Percentiles rank a stretch among this genome's conserved stretches.
Evolutionary conservation across 192 early-diverging fungal genomes (phyloP).

Genomic region (Coemansia sp.): DNA sequence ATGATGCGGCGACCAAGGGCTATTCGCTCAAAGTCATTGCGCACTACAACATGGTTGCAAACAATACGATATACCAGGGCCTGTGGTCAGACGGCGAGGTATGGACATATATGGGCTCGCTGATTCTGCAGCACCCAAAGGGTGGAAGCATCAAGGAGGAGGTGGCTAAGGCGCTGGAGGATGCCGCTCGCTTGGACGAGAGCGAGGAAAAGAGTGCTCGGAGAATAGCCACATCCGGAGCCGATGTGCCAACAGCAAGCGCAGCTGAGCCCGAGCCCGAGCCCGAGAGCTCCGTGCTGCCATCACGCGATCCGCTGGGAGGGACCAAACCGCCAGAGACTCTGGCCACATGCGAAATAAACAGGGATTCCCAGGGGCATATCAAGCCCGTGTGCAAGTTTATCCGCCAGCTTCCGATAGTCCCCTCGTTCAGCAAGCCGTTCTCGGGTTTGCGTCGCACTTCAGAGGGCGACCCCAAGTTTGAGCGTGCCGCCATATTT

Average conservation of each 20-base stretch:
- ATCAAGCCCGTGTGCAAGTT: conserved; percentile 45
- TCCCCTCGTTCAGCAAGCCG: conserved; percentile 29
- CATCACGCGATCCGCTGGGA: conserved; percentile 19
- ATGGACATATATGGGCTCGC: conserved; percentile 50
- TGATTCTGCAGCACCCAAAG: conserved; percentile 44
- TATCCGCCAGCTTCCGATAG: conserved; percentile 40
- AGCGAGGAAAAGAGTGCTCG: not conserved
- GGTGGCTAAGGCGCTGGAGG: conserved; percentile 33
- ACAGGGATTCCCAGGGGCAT: conserved; percentile 21
- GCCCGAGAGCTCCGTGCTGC: not conserved
- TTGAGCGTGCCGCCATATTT: conserved; percentile 35
- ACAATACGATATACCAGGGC: conserved; percentile 51
- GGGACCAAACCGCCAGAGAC: conserved; percentile 34
- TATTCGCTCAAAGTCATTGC: conserved; percentile 44
- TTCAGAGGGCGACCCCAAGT: conserved; percentile 16
- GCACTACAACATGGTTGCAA: conserved; percentile 50
- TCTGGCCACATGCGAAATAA: conserved; percentile 44
- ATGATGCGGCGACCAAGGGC: conserved; percentile 7
- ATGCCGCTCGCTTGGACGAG: conserved; percentile 15
- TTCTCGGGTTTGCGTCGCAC: conserved; percentile 44
- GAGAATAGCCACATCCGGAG: not conserved
- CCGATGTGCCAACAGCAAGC: not conserved
- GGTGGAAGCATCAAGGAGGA: conserved; percentile 37
- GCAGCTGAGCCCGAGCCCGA: not conserved
- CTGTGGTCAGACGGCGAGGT: conserved; percentile 48